These are phyloP conservation scores for Globisporangium uncinulatum DNA, from an alignment of 352 stramenopile genomes.

Conservation along the genomic window DNA sequence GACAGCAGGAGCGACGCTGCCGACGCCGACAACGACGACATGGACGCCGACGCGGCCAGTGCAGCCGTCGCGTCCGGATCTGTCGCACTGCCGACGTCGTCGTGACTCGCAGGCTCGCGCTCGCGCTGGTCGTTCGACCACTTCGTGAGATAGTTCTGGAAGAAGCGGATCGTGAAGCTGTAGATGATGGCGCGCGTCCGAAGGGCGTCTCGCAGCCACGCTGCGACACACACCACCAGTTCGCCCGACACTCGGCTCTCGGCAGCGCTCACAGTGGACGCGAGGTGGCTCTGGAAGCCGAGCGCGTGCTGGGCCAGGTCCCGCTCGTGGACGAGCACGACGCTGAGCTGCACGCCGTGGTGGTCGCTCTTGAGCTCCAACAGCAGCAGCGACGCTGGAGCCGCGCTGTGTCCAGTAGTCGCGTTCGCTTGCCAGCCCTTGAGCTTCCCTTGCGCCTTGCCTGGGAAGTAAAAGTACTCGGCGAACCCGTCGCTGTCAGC, in stretches of 20 bases:
- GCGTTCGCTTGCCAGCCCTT: constrained; percentile 19
- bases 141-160: constrained; percentile 60
- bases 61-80: constrained; percentile 12
- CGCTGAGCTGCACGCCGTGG: constrained; percentile 51
- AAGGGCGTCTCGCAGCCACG: constrained; percentile 43
- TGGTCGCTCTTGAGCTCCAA: constrained; percentile 75
- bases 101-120: constrained; percentile 3
- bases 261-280: constrained; percentile 8
- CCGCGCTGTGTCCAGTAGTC: constrained; percentile 10
- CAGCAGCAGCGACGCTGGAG: constrained; percentile 34
- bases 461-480: constrained; percentile 61
- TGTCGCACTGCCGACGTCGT: constrained; percentile 6
- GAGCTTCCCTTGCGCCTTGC: constrained; percentile 19
- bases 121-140: constrained; percentile 44
- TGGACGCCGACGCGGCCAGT: constrained; percentile 3
- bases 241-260: constrained; percentile 20
- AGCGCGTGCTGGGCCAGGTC: constrained; percentile 63
- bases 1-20: constrained; percentile 8
- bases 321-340: constrained; percentile 52
- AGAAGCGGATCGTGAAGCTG: constrained; percentile 71
- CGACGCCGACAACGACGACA: constrained; percentile 12
- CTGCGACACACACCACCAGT: constrained; percentile 39
- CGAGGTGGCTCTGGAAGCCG: constrained; percentile 43
- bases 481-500: constrained; percentile 46
- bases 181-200: constrained; percentile 64